These are phyloP conservation scores for Gonium pectorale DNA, from an alignment of 139 green algal species.

Conservation along the genomic window DNA sequence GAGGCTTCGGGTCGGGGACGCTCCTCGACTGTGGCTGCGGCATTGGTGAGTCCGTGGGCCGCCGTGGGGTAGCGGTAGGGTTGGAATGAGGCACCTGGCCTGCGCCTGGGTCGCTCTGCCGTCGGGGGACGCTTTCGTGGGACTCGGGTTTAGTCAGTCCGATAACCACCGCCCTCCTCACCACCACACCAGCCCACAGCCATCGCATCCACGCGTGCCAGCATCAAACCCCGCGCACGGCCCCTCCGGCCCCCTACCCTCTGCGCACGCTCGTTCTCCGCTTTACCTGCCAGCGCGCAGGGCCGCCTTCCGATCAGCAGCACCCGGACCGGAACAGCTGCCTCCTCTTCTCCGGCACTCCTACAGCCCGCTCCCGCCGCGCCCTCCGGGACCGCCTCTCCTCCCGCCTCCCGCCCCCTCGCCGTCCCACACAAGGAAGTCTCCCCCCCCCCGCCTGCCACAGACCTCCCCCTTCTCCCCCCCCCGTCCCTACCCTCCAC, in stretches of 20 bases:
- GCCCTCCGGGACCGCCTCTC: too few relatives aligned
- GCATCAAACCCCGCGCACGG: not conserved
- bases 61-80: not conserved
- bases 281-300: not conserved
- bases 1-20: not conserved
- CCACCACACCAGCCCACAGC: not conserved
- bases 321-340: not conserved
- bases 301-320: not conserved
- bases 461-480: not conserved
- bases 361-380: too few relatives aligned
- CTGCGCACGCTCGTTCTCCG: not conserved
- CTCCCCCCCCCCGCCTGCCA: not conserved
- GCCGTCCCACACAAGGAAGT: not conserved
- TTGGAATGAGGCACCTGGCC: not conserved
- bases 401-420: not conserved
- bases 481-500: not conserved
- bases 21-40: conserved; percentile 10
- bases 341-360: not conserved
- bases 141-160: not conserved
- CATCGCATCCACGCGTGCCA: not conserved
- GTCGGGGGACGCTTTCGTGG: not conserved
- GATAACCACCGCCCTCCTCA: not conserved
- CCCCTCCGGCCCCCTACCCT: not conserved
- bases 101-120: not conserved
- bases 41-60: not conserved